Conservation (phyloP, 306 rosid species). For the Carpinus viminea region DNA sequence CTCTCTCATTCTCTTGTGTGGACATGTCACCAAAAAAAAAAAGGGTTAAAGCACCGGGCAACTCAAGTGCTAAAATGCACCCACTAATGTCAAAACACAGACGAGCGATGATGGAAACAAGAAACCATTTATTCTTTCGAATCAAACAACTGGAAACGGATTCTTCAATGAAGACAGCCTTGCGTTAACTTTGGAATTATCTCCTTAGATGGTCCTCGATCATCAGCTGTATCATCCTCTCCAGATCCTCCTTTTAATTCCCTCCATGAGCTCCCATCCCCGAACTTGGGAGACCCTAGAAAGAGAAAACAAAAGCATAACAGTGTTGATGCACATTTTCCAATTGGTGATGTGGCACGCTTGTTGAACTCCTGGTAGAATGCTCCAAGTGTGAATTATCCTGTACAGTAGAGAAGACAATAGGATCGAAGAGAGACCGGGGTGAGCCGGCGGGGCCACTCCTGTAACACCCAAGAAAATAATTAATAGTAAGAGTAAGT, state of each 20-base stretch:
- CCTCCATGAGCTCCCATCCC: neutral
- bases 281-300: slow-evolving; percentile 38
- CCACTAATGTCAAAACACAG: slow-evolving; percentile 26
- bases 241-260: slow-evolving; percentile 26
- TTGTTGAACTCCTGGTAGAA: too few relatives aligned
- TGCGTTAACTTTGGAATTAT: slow-evolving; percentile 40
- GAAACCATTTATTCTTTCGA: slow-evolving; percentile 37
- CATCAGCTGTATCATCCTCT: slow-evolving; percentile 32
- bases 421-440: too few relatives aligned
- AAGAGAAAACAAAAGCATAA: neutral
- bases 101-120: slow-evolving; percentile 48
- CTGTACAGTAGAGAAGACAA: too few relatives aligned
- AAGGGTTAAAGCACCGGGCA: slow-evolving; percentile 31
- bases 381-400: too few relatives aligned
- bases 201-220: too few relatives aligned
- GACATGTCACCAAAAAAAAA: too few relatives aligned
- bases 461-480: too few relatives aligned
- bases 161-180: slow-evolving; percentile 38
- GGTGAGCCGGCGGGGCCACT: too few relatives aligned
- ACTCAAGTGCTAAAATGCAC: slow-evolving; percentile 20
- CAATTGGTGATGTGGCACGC: too few relatives aligned
- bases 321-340: too few relatives aligned
- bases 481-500: too few relatives aligned
- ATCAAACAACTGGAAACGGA: slow-evolving; percentile 35
- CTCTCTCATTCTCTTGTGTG: too few relatives aligned